These are phyloP conservation scores for Candida coquimbonensis DNA, from an alignment of 805 yeast species.

Conservation along the genomic window DNA sequence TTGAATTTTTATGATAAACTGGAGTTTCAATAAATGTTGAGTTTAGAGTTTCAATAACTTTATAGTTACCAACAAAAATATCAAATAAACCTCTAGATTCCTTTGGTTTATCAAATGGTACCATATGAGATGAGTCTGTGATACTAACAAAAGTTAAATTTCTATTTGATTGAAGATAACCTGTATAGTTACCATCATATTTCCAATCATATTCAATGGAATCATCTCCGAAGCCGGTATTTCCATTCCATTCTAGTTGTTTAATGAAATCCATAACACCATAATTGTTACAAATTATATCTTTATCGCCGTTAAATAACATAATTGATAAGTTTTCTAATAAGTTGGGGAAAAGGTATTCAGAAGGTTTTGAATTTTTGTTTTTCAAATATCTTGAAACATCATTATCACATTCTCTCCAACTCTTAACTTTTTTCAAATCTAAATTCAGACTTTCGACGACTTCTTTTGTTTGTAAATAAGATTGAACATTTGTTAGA, in stretches of 20 bases:
- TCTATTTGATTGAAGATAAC: slow-evolving; percentile 46
- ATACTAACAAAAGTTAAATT: slow-evolving; percentile 74
- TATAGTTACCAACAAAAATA: slow-evolving; percentile 23
- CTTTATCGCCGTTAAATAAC: slow-evolving; percentile 82
- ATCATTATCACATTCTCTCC: slow-evolving; percentile 72
- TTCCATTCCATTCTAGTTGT: slow-evolving; percentile 59
- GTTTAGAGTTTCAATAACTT: slow-evolving; percentile 11
- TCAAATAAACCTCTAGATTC: slow-evolving; percentile 68
- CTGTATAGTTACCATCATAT: slow-evolving; percentile 35
- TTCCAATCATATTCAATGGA: slow-evolving; percentile 36
- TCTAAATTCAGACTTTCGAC: slow-evolving; percentile 48
- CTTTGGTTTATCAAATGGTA: slow-evolving; percentile 74
- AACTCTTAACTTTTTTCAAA: slow-evolving; percentile 30
- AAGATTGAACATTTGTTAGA: slow-evolving; percentile 43
- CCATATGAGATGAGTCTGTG: slow-evolving; percentile 85
- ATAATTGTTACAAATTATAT: slow-evolving; percentile 75
- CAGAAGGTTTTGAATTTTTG: slow-evolving; percentile 48
- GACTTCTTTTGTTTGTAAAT: slow-evolving; percentile 42
- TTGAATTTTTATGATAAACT: slow-evolving; percentile 8
- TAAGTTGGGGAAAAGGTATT: slow-evolving; percentile 59
- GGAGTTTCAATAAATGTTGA: slow-evolving; percentile 21
- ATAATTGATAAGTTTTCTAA: slow-evolving; percentile 53
- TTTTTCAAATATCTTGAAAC: slow-evolving; percentile 53
- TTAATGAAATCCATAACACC: slow-evolving; percentile 68
- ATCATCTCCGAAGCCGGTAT: slow-evolving; percentile 26